Evolutionary conservation across 345 rosid species (phyloP).

Genomic region (Punica granatum): DNA sequence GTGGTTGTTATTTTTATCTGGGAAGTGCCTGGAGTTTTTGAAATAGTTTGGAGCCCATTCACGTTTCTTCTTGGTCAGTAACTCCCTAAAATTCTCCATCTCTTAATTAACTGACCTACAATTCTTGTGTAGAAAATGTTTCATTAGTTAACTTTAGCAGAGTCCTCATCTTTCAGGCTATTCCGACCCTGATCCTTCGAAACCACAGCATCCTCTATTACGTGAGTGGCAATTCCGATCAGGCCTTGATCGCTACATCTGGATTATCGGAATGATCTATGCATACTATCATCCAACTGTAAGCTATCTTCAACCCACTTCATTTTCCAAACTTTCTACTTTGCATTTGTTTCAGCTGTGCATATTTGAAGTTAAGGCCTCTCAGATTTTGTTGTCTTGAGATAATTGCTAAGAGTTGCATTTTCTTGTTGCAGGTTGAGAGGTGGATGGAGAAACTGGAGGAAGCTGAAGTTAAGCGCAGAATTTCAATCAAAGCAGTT

Average conservation of each 20-base stretch:
- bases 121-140: not conserved
- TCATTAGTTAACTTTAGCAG: not conserved
- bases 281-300: constrained; percentile 99
- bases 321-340: not conserved
- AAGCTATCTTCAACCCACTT: constrained; percentile 20
- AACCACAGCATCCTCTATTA: constrained; percentile 56
- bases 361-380: not conserved
- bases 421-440: constrained; percentile 55
- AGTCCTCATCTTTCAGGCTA: constrained; percentile 57
- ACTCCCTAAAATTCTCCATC: constrained; percentile 9
- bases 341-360: not conserved
- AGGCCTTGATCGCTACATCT: constrained; percentile 97
- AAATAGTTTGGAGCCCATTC: constrained; percentile 89
- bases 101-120: not conserved
- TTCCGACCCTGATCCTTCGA: constrained; percentile 89
- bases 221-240: constrained; percentile 99
- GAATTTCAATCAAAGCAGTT: constrained; percentile 58
- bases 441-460: constrained; percentile 98
- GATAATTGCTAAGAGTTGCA: constrained; percentile 7
- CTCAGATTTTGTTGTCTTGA: constrained; percentile 12
- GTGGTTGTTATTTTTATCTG: constrained; percentile 75
- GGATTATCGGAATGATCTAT: constrained; percentile 98
- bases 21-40: constrained; percentile 96
- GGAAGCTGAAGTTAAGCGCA: constrained; percentile 65
- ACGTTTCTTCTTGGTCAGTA: constrained; percentile 76